Conservation (phyloP, 1,139 yeast species). For the Zygoascus hellenicus region DNA sequence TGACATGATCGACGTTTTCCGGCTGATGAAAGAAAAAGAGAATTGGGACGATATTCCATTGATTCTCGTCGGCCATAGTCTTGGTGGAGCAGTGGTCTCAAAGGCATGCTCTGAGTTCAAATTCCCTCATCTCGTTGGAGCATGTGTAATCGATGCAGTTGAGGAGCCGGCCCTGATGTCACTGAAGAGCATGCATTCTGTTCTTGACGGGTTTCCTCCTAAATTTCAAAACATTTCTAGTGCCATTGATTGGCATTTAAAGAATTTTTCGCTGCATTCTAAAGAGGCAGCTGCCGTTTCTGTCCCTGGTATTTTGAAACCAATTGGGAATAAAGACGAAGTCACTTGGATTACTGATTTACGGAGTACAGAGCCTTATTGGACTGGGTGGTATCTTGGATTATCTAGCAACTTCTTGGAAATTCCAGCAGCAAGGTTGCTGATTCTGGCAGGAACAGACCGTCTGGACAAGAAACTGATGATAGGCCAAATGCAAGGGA, state of each 20-base stretch:
- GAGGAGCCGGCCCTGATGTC: conserved; percentile 86
- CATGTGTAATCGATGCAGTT: conserved; percentile 81
- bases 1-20: conserved; percentile 52
- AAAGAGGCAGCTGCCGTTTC: conserved; percentile 63
- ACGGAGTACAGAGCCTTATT: conserved; percentile 52
- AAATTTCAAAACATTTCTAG: conserved; percentile 45
- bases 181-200: conserved; percentile 56
- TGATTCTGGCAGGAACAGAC: conserved; percentile 87
- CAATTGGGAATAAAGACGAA: conserved; percentile 2
- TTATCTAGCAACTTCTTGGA: conserved; percentile 60
- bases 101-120: conserved; percentile 35
- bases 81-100: conserved; percentile 85
- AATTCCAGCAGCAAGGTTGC: conserved; percentile 56
- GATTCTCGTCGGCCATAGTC: conserved; percentile 77
- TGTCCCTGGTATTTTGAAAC: conserved; percentile 49
- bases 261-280: conserved; percentile 46
- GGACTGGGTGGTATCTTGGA: conserved; percentile 78
- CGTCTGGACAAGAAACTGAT: conserved; percentile 76
- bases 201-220: conserved; percentile 57
- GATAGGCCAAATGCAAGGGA: conserved; percentile 93
- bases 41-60: conserved; percentile 35
- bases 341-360: conserved; percentile 61
- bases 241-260: conserved; percentile 83
- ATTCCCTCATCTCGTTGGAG: conserved; percentile 41
- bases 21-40: conserved; percentile 33